A percentile compares a stretch with the other conserved stretches of the same genome.
These are phyloP conservation scores for Ogataea kodamae DNA, from an alignment of 805 yeast genomes.

Conservation along the genomic window DNA sequence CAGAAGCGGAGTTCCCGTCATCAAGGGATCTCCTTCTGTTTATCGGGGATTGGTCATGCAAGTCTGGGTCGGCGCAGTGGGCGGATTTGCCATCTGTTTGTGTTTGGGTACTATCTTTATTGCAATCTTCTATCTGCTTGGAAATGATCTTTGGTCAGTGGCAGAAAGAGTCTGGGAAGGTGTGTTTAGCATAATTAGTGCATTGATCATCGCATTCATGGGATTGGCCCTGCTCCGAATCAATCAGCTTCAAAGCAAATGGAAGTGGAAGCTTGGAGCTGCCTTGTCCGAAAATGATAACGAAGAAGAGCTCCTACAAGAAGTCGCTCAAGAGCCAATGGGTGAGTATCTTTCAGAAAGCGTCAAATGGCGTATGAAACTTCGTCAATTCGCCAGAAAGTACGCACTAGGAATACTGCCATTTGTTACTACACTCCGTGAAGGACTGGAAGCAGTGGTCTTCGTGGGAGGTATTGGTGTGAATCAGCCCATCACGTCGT, in stretches of 20 bases:
- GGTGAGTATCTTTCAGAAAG: slow-evolving; percentile 12
- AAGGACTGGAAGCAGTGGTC: slow-evolving; percentile 88
- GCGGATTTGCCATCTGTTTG: slow-evolving; percentile 68
- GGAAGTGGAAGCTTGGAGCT: slow-evolving; percentile 53
- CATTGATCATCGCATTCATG: slow-evolving; percentile 79
- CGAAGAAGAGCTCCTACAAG: slow-evolving; percentile 12
- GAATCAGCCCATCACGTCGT: slow-evolving; percentile 60
- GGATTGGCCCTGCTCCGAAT: slow-evolving; percentile 79
- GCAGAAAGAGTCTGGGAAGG: slow-evolving; percentile 94
- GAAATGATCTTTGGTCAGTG: slow-evolving; percentile 80
- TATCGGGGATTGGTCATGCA: slow-evolving; percentile 56
- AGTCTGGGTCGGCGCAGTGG: slow-evolving; percentile 76
- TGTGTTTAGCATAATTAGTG: slow-evolving; percentile 69
- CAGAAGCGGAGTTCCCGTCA: slow-evolving; percentile 22
- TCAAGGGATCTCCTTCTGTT: slow-evolving; percentile 29
- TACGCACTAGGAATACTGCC: slow-evolving; percentile 76
- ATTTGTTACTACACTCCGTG: slow-evolving; percentile 80
- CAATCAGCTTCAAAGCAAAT: slow-evolving; percentile 78
- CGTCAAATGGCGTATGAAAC: slow-evolving; percentile 18
- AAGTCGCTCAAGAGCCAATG: slow-evolving; percentile 20
- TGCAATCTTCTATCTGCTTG: slow-evolving; percentile 66
- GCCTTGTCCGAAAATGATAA: slow-evolving; percentile 22
- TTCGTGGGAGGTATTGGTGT: slow-evolving; percentile 87
- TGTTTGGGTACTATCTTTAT: slow-evolving; percentile 72
- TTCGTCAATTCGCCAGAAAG: slow-evolving; percentile 44